These are phyloP conservation scores for Oryza longistaminata DNA, from an alignment of 176 grass and related monocot genomes.

Conservation along the genomic window DNA sequence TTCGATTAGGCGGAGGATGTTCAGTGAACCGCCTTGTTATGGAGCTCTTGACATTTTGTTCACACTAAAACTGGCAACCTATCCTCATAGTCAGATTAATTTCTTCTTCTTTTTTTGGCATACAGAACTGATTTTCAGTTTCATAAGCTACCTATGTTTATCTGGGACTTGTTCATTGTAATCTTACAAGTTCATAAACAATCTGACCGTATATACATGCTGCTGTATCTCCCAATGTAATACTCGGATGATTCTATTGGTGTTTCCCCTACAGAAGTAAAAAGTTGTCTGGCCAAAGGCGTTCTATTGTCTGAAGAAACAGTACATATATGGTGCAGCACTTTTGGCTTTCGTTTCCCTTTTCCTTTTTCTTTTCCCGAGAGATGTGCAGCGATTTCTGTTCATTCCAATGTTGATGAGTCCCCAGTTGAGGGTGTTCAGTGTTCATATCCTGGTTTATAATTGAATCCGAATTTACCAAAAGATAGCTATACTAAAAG, in stretches of 20 bases:
- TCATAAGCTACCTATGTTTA: slow-evolving; percentile 21
- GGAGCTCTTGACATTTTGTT: slow-evolving; percentile 39
- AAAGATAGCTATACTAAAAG: neutral
- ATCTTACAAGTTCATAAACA: slow-evolving; percentile 16
- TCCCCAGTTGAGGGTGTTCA: no score
- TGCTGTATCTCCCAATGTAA: slow-evolving; percentile 15
- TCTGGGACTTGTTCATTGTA: slow-evolving; percentile 28
- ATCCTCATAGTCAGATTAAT: slow-evolving; percentile 36
- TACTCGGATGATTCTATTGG: neutral
- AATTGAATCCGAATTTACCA: neutral
- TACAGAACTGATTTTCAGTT: neutral
- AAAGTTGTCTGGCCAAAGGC: neutral
- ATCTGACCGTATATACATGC: slow-evolving; percentile 30
- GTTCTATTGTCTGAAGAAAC: neutral
- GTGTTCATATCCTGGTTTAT: neutral
- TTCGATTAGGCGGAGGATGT: slow-evolving; percentile 8
- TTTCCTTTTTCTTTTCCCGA: no score
- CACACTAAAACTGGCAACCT: slow-evolving; percentile 10
- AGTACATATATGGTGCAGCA: neutral
- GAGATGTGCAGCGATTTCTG: neutral
- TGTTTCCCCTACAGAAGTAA: slow-evolving; percentile 14
- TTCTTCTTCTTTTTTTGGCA: neutral
- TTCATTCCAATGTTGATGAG: neutral
- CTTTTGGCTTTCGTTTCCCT: neutral
- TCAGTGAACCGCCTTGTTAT: slow-evolving; percentile 32